These are phyloP conservation scores for Combretum micranthum DNA, from an alignment of 345 rosid species.

Conservation along the genomic window DNA sequence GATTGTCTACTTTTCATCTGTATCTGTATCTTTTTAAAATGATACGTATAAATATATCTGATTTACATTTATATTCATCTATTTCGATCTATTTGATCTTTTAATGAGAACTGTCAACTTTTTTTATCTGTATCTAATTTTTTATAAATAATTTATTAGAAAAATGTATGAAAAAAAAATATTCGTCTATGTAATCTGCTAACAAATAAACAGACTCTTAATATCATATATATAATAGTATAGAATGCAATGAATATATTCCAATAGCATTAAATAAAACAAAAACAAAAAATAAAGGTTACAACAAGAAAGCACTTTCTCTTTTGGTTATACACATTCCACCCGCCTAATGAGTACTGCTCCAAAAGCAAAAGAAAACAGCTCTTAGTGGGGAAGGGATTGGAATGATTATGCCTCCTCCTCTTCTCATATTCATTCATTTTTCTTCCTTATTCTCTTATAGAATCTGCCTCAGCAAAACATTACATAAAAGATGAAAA, in stretches of 20 bases:
- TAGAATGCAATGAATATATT: background rate
- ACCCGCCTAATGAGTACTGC: constrained; percentile 20
- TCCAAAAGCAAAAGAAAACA: constrained; percentile 17
- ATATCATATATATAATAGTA: too few species aligned
- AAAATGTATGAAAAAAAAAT: too few species aligned
- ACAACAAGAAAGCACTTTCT: background rate
- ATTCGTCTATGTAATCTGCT: too few species aligned
- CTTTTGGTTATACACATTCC: constrained; percentile 8
- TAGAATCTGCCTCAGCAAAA: constrained; percentile 7
- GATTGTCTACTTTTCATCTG: too few species aligned
- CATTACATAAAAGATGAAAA: background rate
- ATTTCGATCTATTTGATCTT: too few species aligned
- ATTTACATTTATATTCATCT: too few species aligned
- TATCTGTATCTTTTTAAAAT: too few species aligned
- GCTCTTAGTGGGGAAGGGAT: constrained; percentile 20
- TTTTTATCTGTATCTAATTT: too few species aligned
- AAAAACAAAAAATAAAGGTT: constrained; percentile 1
- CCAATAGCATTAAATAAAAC: background rate
- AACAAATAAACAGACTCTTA: too few species aligned
- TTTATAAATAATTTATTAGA: too few species aligned
- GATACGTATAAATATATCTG: too few species aligned
- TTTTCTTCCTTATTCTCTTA: background rate
- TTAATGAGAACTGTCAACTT: too few species aligned
- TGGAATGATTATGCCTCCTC: constrained; percentile 18
- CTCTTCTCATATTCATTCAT: background rate